These are phyloP conservation scores for Raphanus sativus DNA, from an alignment of 345 rosid genomes.

Conservation along the genomic window DNA sequence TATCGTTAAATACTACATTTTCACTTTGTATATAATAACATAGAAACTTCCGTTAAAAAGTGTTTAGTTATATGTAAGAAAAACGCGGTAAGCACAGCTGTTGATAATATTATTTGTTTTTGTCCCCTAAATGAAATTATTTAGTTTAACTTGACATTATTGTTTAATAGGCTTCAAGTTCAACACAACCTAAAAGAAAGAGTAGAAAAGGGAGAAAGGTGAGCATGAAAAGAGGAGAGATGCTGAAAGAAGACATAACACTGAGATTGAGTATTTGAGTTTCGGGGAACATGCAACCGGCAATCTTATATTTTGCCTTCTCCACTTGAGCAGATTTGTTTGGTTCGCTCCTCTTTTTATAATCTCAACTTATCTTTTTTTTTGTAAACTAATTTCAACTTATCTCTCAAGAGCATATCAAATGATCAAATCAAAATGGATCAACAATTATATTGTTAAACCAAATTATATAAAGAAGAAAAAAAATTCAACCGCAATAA, in stretches of 20 bases:
- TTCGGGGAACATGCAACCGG: conserved; percentile 53
- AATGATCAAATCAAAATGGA: background rate
- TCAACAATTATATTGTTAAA: background rate
- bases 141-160: conserved; percentile 1
- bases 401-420: background rate
- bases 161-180: conserved; percentile 20
- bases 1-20: background rate
- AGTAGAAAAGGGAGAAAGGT: conserved; percentile 51
- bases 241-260: conserved; percentile 59
- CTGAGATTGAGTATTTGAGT: conserved; percentile 32
- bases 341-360: conserved; percentile 42
- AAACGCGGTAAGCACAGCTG: conserved; percentile 32
- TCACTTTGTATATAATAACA: background rate
- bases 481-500: background rate
- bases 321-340: conserved; percentile 41
- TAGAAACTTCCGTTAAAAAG: background rate
- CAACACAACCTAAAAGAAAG: conserved; percentile 21
- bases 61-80: conserved; percentile 17
- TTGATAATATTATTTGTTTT: background rate
- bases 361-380: background rate
- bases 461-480: background rate
- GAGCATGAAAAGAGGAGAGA: conserved; percentile 53
- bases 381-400: background rate
- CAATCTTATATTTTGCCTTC: conserved; percentile 39
- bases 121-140: background rate